Conservation (phyloP, 257 asterid genomes). For the Nicotiana undulata region DNA sequence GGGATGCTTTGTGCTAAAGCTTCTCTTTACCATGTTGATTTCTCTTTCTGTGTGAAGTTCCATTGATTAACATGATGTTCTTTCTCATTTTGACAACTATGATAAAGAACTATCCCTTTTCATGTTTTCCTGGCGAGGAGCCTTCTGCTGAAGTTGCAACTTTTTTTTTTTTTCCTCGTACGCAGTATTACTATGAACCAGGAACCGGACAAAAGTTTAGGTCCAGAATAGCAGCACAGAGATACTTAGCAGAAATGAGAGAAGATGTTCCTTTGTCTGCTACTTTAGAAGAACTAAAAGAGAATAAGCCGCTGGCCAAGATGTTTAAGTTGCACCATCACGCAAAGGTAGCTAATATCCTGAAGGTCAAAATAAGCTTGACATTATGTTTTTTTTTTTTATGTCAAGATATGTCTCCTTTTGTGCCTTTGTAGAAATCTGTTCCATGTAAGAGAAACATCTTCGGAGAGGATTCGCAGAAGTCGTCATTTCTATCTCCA, state of each 20-base stretch:
- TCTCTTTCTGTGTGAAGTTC: background rate
- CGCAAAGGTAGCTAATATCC: conserved; percentile 31
- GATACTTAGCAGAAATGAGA: conserved; percentile 43
- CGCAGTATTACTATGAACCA: conserved; percentile 78
- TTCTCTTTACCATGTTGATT: no score
- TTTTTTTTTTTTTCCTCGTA: conserved; percentile 9
- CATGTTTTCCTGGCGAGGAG: background rate
- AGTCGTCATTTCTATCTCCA: conserved; percentile 32
- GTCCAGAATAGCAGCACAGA: conserved; percentile 46
- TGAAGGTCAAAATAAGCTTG: background rate
- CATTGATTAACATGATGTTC: background rate
- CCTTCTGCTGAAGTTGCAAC: background rate
- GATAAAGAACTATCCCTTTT: background rate
- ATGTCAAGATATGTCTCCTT: background rate
- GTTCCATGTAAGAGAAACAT: conserved; percentile 21
- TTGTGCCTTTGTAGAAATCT: conserved; percentile 24
- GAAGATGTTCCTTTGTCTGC: conserved; percentile 45
- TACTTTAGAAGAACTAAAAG: conserved; percentile 40
- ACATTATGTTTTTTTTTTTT: background rate
- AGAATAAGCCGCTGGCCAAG: conserved; percentile 50
- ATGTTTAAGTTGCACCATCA: conserved; percentile 35
- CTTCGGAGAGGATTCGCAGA: conserved; percentile 6
- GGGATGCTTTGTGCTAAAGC: no score
- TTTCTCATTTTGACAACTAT: background rate
- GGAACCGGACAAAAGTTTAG: conserved; percentile 64